phyloP scores from a whole-genome alignment of 1,284 basidiomycete species.

The Ganoderma leucocontextum region DNA sequence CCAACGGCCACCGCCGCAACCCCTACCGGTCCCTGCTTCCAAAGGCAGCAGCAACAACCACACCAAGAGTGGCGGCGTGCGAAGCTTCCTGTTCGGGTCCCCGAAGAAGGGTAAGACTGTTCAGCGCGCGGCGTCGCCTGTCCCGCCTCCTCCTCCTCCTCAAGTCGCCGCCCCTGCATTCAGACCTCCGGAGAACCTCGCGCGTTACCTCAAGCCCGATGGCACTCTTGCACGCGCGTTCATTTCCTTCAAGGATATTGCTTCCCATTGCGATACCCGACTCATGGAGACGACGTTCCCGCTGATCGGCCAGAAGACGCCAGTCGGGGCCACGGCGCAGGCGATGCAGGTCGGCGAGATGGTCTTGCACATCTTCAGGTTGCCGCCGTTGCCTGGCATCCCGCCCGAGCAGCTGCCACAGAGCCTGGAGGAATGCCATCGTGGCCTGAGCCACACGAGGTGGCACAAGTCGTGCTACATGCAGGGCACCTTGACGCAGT shows the following conservation, averaged over 20 bases:
- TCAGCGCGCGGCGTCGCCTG: conserved; percentile 38
- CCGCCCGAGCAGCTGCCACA: conserved; percentile 83
- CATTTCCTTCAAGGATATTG: conserved; percentile 87
- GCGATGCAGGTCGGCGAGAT: conserved; percentile 81
- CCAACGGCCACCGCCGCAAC: conserved; percentile 51
- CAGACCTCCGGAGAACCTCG: conserved; percentile 73
- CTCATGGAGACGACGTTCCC: conserved; percentile 88
- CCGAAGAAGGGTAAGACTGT: conserved; percentile 71
- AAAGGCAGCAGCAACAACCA: conserved; percentile 47
- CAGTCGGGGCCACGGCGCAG: conserved; percentile 61
- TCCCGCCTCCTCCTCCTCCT: conserved; percentile 47
- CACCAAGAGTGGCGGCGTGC: conserved; percentile 55
- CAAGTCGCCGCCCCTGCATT: conserved; percentile 30
- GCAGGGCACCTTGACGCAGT: conserved; percentile 93
- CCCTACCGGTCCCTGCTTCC: conserved; percentile 53
- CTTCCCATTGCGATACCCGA: conserved; percentile 80
- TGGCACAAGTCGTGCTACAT: conserved; percentile 95
- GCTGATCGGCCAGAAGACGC: conserved; percentile 78
- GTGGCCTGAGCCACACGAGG: conserved; percentile 87
- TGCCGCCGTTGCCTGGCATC: conserved; percentile 90
- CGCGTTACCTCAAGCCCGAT: conserved; percentile 83
- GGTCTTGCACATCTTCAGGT: conserved; percentile 86
- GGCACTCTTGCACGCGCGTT: conserved; percentile 84
- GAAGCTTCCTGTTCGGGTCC: conserved; percentile 76
- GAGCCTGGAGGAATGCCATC: conserved; percentile 90